These are phyloP conservation scores for Debaryomyces tyrocola DNA, from an alignment of 805 yeast species.

Conservation along the genomic window DNA sequence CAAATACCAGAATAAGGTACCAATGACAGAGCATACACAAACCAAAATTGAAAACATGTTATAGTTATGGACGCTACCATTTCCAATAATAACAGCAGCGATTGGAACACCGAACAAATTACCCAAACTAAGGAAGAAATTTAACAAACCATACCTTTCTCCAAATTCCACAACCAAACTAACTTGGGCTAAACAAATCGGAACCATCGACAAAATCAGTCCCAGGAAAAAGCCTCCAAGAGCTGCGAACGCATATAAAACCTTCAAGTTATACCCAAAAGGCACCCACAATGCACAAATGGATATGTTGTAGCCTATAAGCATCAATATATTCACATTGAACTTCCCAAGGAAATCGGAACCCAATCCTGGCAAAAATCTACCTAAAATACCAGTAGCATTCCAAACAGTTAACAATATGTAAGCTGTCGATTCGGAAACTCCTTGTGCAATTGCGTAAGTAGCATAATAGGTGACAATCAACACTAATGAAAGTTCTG, in stretches of 20 bases:
- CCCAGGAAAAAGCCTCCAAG: conserved; percentile 61
- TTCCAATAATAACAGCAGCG: conserved; percentile 36
- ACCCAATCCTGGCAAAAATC: conserved; percentile 53
- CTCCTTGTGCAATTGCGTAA: conserved; percentile 54
- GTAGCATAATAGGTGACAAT: conserved; percentile 56
- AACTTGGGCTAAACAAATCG: conserved; percentile 68
- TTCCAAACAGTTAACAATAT: conserved; percentile 48
- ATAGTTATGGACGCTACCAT: conserved; percentile 26
- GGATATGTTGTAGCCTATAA: conserved; percentile 45
- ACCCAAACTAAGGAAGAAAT: conserved; percentile 53
- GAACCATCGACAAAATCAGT: conserved; percentile 62
- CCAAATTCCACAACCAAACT: conserved; percentile 67
- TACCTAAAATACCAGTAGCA: conserved; percentile 49
- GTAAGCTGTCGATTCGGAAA: conserved; percentile 42
- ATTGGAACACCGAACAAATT: conserved; percentile 38
- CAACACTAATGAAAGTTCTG: conserved; percentile 54
- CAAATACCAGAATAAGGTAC: conserved; percentile 27
- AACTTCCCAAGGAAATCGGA: conserved; percentile 59
- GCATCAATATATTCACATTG: conserved; percentile 53
- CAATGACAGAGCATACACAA: conserved; percentile 26
- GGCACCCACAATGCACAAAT: conserved; percentile 68
- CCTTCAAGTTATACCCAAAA: conserved; percentile 45
- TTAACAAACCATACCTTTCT: conserved; percentile 65
- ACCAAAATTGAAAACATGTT: conserved; percentile 33
- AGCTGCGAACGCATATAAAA: conserved; percentile 52